Evolutionary conservation across 1,284 basidiomycete genomes (phyloP).

Genomic region (Phylloboletellus chloephorus): DNA sequence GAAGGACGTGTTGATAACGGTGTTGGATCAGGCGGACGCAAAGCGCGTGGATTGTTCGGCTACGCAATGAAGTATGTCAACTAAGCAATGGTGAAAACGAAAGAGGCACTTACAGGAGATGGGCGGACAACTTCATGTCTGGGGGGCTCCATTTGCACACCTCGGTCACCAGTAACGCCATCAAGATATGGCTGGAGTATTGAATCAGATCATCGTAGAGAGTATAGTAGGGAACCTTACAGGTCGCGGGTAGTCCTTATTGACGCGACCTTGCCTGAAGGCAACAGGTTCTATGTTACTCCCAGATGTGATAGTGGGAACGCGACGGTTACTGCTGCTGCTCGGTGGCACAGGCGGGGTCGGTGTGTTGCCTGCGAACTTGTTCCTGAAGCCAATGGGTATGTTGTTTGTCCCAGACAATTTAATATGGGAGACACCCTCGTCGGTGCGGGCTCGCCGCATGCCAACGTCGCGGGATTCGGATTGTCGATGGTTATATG

Average conservation of each 20-base stretch:
- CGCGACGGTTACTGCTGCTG: constrained; percentile 2
- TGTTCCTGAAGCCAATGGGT: constrained; percentile 28
- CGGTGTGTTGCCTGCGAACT: constrained; percentile 15
- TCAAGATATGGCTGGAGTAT: constrained; percentile 16
- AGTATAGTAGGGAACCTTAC: constrained; percentile 11
- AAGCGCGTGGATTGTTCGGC: constrained; percentile 5
- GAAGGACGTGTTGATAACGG: constrained; percentile 12
- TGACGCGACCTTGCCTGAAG: constrained; percentile 15
- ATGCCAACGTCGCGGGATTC: constrained; percentile 15
- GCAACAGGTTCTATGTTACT: constrained; percentile 21
- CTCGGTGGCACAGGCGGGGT: neutral
- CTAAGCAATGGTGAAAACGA: neutral
- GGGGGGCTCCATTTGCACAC: constrained; percentile 1
- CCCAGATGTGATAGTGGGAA: constrained; percentile 7
- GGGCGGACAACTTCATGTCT: constrained; percentile 11
- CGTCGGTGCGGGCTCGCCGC: constrained; percentile 21
- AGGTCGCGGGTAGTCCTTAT: constrained; percentile 20
- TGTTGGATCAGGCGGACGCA: constrained; percentile 15
- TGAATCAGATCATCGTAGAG: constrained; percentile 4
- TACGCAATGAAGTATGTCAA: constrained; percentile 14
- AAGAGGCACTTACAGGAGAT: constrained; percentile 18
- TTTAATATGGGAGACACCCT: constrained; percentile 19
- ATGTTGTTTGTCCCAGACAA: constrained; percentile 33
- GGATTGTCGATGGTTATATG: constrained; percentile 9
- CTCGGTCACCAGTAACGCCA: constrained; percentile 3